These are phyloP conservation scores for Pestalotiopsis sp. DNA, from an alignment of 2,329 filamentous ascomycete species.

Conservation along the genomic window DNA sequence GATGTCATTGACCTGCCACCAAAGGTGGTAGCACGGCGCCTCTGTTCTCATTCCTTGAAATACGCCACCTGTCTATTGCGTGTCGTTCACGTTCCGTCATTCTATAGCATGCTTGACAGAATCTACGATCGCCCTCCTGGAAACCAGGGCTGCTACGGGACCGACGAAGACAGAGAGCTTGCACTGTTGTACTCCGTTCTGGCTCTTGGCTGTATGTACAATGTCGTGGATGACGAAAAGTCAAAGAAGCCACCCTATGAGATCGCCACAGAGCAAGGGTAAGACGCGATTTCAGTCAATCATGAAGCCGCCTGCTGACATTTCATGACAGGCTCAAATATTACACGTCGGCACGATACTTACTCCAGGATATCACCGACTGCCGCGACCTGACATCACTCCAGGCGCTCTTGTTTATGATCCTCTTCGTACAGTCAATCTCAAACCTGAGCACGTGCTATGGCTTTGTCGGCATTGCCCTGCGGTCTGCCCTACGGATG, in stretches of 20 bases:
- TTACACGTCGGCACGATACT: constrained; percentile 67
- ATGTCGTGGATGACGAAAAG: constrained; percentile 30
- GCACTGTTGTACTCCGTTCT: constrained; percentile 63
- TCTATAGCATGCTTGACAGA: constrained; percentile 68
- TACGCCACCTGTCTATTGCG: constrained; percentile 48
- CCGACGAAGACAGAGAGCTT: constrained; percentile 60
- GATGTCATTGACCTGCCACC: constrained; percentile 71
- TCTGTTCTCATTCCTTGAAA: constrained; percentile 41
- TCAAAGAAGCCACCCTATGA: constrained; percentile 30
- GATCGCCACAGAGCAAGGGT: constrained; percentile 58
- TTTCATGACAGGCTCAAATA: constrained; percentile 65
- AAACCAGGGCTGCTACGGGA: constrained; percentile 48
- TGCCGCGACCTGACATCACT: constrained; percentile 76
- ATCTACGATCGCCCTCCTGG: constrained; percentile 63
- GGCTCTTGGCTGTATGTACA: constrained; percentile 63
- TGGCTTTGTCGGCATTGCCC: constrained; percentile 76
- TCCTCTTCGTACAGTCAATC: constrained; percentile 78
- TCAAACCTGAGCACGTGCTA: constrained; percentile 81
- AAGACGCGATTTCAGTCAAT: constrained; percentile 17
- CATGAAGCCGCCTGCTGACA: neutral
- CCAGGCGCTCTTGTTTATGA: constrained; percentile 78
- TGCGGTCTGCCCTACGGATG: constrained; percentile 75
- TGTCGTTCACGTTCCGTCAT: constrained; percentile 72
- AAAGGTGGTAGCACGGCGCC: constrained; percentile 51
- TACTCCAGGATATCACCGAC: constrained; percentile 68